Conservation (phyloP, 176 grass and related monocot genomes). For the sorghum (Sorghum bicolor) region DNA sequence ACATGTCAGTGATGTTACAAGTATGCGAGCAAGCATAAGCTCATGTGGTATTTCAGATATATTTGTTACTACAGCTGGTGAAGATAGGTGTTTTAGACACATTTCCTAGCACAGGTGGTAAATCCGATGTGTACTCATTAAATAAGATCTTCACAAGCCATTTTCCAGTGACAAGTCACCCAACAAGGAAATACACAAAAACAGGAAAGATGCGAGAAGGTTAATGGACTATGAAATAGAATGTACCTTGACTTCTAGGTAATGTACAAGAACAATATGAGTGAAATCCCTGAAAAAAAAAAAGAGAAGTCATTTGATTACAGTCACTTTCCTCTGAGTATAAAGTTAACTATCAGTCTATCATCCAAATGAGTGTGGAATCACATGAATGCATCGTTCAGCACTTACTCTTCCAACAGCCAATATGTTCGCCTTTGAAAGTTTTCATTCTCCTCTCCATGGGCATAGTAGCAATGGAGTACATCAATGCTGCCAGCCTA, state of each 20-base stretch:
- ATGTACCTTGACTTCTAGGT: conserved; percentile 83
- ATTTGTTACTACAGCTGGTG: neutral
- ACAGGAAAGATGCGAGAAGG: neutral
- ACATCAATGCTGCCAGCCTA: conserved; percentile 93
- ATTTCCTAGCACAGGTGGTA: neutral
- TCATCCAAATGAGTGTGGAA: neutral
- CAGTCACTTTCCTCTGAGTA: neutral
- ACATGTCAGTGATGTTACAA: neutral
- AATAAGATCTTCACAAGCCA: neutral
- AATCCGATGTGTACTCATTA: neutral
- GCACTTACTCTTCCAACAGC: conserved; percentile 88
- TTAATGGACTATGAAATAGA: neutral
- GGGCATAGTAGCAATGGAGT: conserved; percentile 95
- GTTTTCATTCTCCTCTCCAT: conserved; percentile 84
- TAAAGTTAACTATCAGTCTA: conserved; percentile 5
- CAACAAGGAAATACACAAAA: neutral
- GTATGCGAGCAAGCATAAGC: neutral
- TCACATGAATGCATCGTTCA: neutral
- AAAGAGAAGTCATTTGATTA: conserved; percentile 25
- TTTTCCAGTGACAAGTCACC: neutral
- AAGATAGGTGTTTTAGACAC: neutral
- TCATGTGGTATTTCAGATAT: neutral
- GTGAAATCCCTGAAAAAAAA: conserved; percentile 86
- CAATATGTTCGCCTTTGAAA: conserved; percentile 94
- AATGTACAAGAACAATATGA: conserved; percentile 93